Conservation (phyloP, 129 eudicot species). For the Logfia minima region DNA sequence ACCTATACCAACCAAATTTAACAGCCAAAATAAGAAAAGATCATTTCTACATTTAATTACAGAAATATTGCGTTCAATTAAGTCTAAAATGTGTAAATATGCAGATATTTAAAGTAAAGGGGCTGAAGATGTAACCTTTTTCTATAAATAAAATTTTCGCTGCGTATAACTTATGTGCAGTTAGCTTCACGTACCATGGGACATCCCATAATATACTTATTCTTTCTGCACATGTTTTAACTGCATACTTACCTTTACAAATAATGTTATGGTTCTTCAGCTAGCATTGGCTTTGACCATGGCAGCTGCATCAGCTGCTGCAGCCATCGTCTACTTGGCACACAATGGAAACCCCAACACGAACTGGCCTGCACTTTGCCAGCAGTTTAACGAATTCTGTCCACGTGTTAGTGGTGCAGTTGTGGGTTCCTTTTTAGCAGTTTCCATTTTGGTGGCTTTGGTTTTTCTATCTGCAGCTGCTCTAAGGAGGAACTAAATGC, state of each 20-base stretch:
- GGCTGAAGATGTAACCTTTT: no score
- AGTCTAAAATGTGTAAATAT: no score
- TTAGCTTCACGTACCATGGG: no score
- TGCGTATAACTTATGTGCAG: no score
- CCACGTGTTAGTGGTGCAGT: conserved; percentile 73
- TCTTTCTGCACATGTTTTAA: not conserved
- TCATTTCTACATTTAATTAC: no score
- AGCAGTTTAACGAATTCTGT: conserved; percentile 71
- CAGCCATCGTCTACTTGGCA: conserved; percentile 81
- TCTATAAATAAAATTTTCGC: no score
- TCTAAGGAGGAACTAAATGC: conserved; percentile 42
- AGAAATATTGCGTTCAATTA: no score
- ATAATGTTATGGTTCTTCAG: conserved; percentile 30
- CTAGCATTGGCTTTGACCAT: conserved; percentile 49
- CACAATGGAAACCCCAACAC: conserved; percentile 70
- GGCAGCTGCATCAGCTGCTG: conserved; percentile 66
- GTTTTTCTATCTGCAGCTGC: conserved; percentile 69
- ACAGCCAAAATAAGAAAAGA: no score
- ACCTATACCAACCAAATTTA: no score
- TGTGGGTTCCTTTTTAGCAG: conserved; percentile 76
- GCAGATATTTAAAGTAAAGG: no score
- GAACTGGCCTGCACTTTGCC: conserved; percentile 74
- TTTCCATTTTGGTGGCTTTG: conserved; percentile 51
- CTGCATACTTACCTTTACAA: not conserved
- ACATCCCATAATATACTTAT: no score